phyloP scores from a whole-genome alignment of 192 early-diverging fungal species.

The Linnemannia schmuckeri region DNA sequence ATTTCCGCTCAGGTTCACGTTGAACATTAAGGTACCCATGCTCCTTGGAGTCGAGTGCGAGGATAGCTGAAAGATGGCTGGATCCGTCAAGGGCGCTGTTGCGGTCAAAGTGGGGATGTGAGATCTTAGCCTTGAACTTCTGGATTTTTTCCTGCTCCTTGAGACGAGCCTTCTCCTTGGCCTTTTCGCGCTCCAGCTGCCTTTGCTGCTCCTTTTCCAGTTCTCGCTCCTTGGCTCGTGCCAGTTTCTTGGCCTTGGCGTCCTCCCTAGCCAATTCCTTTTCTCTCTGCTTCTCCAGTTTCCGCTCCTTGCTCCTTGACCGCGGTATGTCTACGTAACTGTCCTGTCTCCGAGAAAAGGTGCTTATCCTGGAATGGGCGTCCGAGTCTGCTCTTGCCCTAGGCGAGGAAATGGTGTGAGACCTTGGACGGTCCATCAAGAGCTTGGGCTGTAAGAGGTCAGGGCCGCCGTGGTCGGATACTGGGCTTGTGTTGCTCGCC shows the following conservation, averaged over 20 bases:
- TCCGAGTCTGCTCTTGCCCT: constrained; percentile 18
- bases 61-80: neutral
- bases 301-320: constrained; percentile 12
- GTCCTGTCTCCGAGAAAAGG: neutral
- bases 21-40: neutral
- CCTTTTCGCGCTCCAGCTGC: constrained; percentile 15
- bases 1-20: neutral
- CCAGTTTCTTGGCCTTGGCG: constrained; percentile 30
- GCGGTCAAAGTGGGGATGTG: constrained; percentile 28
- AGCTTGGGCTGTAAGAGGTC: neutral
- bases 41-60: neutral
- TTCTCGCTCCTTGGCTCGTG: constrained; percentile 26
- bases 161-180: constrained; percentile 27
- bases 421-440: constrained; percentile 6
- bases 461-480: neutral
- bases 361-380: neutral
- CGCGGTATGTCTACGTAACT: neutral
- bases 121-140: constrained; percentile 39
- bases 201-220: constrained; percentile 26
- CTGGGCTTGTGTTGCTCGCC: neutral
- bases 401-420: constrained; percentile 7
- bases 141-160: constrained; percentile 43
- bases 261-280: constrained; percentile 41
- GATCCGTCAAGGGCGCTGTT: constrained; percentile 16
- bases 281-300: constrained; percentile 23